A percentile compares a stretch with the other conserved stretches of the same genome.
Conservation (phyloP, 2,329 filamentous ascomycete genomes). For the Ceratocystis cubensis region DNA sequence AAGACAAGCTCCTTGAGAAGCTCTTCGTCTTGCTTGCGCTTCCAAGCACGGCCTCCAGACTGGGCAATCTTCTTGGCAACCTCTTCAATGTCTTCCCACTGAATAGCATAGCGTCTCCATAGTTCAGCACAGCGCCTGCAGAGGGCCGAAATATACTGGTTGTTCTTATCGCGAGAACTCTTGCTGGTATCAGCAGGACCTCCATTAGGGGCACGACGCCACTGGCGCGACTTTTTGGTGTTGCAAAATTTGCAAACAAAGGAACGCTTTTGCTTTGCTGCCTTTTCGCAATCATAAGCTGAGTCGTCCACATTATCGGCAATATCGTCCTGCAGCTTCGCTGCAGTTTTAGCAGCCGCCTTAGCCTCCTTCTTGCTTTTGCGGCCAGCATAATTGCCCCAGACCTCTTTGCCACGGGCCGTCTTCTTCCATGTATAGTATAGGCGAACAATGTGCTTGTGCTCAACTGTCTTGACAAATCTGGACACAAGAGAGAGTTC, state of each 20-base stretch:
- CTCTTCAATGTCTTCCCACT: conserved; percentile 90
- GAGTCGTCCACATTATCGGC: conserved; percentile 90
- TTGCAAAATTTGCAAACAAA: conserved; percentile 93
- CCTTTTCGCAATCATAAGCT: conserved; percentile 85
- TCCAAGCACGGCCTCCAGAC: conserved; percentile 69
- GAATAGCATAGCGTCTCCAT: conserved; percentile 91
- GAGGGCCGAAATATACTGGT: conserved; percentile 64
- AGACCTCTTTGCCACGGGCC: conserved; percentile 68
- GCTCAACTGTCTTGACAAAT: conserved; percentile 70
- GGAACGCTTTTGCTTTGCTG: conserved; percentile 59
- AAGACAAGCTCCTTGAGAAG: conserved; percentile 59
- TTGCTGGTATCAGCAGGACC: conserved; percentile 48
- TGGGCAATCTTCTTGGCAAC: conserved; percentile 75
- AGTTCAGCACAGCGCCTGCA: conserved; percentile 84
- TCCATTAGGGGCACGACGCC: conserved; percentile 76
- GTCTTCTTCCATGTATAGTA: conserved; percentile 99
- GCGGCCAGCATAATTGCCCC: conserved; percentile 76
- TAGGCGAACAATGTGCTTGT: conserved; percentile 67
- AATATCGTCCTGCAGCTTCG: conserved; percentile 79
- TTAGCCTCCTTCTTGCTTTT: conserved; percentile 83
- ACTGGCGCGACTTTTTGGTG: conserved; percentile 69
- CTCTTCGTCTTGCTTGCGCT: conserved; percentile 84
- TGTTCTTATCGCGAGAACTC: conserved; percentile 60
- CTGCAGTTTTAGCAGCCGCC: conserved; percentile 54
- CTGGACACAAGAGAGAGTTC: conserved; percentile 73